Evolutionary conservation across 2,329 filamentous ascomycete species (phyloP).

Genomic region (Cytospora piceicola): DNA sequence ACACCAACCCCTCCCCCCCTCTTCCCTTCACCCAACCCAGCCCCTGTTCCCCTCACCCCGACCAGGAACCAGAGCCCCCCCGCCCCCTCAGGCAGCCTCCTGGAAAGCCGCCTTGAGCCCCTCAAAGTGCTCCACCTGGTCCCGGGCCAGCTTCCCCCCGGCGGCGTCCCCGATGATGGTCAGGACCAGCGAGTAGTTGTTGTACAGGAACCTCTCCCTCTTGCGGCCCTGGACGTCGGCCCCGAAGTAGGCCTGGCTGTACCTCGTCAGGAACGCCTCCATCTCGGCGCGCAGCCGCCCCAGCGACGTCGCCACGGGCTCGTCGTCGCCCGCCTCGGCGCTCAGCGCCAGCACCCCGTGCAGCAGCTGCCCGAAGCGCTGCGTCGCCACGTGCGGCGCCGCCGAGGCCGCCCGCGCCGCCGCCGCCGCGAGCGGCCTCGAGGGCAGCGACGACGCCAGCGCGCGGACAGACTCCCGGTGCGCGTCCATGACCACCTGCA

Average conservation of each 20-base stretch:
- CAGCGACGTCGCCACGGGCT: slow-evolving; percentile 84
- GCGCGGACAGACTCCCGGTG: slow-evolving; percentile 85
- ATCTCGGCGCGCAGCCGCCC: slow-evolving; percentile 78
- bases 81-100: slow-evolving; percentile 44
- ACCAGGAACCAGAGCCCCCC: too few species aligned
- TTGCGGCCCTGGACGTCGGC: slow-evolving; percentile 69
- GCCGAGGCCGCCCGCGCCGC: slow-evolving; percentile 67
- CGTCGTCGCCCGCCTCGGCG: slow-evolving; percentile 90
- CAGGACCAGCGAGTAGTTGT: slow-evolving; percentile 93
- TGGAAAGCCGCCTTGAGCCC: slow-evolving; percentile 63
- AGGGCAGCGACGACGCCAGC: slow-evolving; percentile 58
- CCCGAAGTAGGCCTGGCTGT: slow-evolving; percentile 70
- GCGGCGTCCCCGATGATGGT: slow-evolving; percentile 81
- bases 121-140: slow-evolving; percentile 78
- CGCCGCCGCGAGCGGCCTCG: slow-evolving; percentile 45
- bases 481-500: slow-evolving; percentile 91
- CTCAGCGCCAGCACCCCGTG: slow-evolving; percentile 83
- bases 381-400: slow-evolving; percentile 88
- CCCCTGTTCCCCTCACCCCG: background rate
- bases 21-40: background rate
- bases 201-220: slow-evolving; percentile 85
- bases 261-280: slow-evolving; percentile 78
- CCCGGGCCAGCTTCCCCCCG: slow-evolving; percentile 71
- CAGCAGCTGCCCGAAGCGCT: slow-evolving; percentile 92
- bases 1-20: background rate